A percentile compares a stretch with the other conserved stretches of the same genome.
Evolutionary conservation across 2,329 filamentous ascomycete species (phyloP).

Genomic region (Epichloe baconii): DNA sequence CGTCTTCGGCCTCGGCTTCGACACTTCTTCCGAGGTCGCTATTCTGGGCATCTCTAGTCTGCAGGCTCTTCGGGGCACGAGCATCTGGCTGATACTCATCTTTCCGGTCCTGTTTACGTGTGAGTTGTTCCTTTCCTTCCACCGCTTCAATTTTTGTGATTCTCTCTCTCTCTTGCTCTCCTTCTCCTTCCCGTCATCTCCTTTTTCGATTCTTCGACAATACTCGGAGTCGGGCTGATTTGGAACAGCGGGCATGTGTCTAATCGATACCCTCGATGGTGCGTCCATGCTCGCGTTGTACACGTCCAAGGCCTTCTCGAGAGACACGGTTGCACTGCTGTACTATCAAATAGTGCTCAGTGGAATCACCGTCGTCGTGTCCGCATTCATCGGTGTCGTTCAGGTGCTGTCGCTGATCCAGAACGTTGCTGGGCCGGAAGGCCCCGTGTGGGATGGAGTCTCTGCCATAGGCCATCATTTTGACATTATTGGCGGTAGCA

Average conservation of each 20-base stretch:
- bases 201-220: neutral
- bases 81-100: conserved; percentile 86
- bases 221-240: neutral
- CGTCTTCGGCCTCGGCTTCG: conserved; percentile 84
- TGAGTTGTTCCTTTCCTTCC: conserved; percentile 21
- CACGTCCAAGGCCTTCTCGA: conserved; percentile 62
- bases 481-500: conserved; percentile 72
- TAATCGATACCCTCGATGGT: conserved; percentile 84
- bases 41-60: conserved; percentile 82
- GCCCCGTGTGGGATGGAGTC: conserved; percentile 85
- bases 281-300: conserved; percentile 94
- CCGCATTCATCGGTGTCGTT: conserved; percentile 72
- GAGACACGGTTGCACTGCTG: conserved; percentile 76
- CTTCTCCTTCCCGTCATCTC: neutral
- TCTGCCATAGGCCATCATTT: conserved; percentile 64
- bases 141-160: neutral
- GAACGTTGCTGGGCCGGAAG: conserved; percentile 59
- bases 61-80: conserved; percentile 73
- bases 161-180: too few relatives aligned
- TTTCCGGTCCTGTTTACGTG: conserved; percentile 83
- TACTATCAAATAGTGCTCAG: conserved; percentile 91
- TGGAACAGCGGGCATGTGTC: conserved; percentile 69
- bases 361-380: conserved; percentile 68
- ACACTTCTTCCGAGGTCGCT: conserved; percentile 89
- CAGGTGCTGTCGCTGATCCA: conserved; percentile 70